Base-by-base conservation (phyloP, 2,329 filamentous ascomycete species). In the Xylaria sp. region DNA sequence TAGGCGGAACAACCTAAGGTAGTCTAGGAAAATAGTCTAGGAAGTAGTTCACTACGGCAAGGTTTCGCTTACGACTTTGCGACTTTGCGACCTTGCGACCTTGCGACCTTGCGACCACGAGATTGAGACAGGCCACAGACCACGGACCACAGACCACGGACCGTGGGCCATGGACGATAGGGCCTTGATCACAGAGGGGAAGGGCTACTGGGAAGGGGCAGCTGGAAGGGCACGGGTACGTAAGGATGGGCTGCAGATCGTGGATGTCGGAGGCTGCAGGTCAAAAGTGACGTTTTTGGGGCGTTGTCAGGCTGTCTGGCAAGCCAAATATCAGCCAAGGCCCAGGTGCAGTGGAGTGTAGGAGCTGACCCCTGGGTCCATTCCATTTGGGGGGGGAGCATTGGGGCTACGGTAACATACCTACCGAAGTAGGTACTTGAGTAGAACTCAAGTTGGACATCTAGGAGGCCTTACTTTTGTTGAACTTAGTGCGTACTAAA, bases 271-370 rank as follows among this genome's bases (percentile, higher is more conserved):
- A 64, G 67, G 65, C 64, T 69, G 65, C 65, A 67, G 64, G 62
- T 64, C 54, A 60, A 66, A 60, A 64, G 69, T 71, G 70, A 72
- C 70, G 70, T 72, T 71, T 69, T 51, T 29, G 31, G 51, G 19
- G 33, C 54, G n/a, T 51, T 37, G 54, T 48, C 47, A 41, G 60
- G 11, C 31, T 35, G 23, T 13, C 21, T 37, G 19, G 19, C 21
- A 40, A 35, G 37, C 47, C 29, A 40, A 33, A 31, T 33, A 48
- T 35, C 25, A 25, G 40, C 35, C 19, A 37, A 40, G 41, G 46
- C 8, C 27, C 8, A 41, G n/a, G 51, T 21, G 13, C 9, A 15
- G 17, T 11, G 4, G 9, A 19, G 41, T 13, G 33, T 21, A 21
- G 25, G 43, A 53, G 49, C 49, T 53, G 49, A 11, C 43, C 52